Percentiles rank a stretch among this genome's conserved stretches.
These are phyloP conservation scores for Pascua sp. DNA, from an alignment of 1,284 basidiomycete species.

Conservation along the genomic window DNA sequence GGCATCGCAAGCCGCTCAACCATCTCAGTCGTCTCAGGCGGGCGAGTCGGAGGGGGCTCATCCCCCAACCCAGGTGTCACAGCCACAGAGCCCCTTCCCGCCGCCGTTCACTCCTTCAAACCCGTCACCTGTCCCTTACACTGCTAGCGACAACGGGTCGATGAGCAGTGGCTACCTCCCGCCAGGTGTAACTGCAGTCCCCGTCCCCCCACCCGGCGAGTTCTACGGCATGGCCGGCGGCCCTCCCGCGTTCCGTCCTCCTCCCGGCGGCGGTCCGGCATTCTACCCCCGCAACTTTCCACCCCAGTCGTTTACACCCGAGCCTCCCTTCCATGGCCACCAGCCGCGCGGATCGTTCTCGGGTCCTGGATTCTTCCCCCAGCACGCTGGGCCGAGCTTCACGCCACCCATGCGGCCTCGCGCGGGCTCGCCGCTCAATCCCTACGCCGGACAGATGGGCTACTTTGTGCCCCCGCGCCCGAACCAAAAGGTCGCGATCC, in stretches of 20 bases:
- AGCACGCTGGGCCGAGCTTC: background rate
- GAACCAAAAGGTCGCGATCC: constrained; percentile 30
- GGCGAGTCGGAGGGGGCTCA: no score
- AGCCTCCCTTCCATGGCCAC: constrained; percentile 12
- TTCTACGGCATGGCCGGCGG: constrained; percentile 63
- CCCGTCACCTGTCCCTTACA: constrained; percentile 13
- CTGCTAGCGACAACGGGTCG: constrained; percentile 34
- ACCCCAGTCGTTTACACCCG: constrained; percentile 17
- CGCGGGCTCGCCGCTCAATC: constrained; percentile 28
- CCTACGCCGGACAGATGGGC: constrained; percentile 17
- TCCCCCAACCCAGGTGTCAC: background rate
- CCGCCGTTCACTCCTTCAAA: constrained; percentile 18
- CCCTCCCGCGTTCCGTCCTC: constrained; percentile 56
- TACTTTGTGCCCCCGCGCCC: constrained; percentile 35
- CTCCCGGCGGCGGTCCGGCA: background rate
- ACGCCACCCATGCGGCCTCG: constrained; percentile 3
- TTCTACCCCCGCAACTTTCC: constrained; percentile 14
- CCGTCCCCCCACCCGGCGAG: constrained; percentile 57
- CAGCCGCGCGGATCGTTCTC: constrained; percentile 27
- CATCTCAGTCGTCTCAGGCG: no score
- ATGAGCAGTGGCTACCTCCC: constrained; percentile 20
- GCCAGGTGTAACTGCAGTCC: background rate
- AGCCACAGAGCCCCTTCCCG: constrained; percentile 9
- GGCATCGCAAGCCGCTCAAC: background rate
- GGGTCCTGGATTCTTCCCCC: constrained; percentile 12